A percentile compares a stretch with the other conserved stretches of the same genome.
Evolutionary conservation across 2,329 filamentous ascomycete species (phyloP).

Genomic region (Coleophoma cylindrospora): DNA sequence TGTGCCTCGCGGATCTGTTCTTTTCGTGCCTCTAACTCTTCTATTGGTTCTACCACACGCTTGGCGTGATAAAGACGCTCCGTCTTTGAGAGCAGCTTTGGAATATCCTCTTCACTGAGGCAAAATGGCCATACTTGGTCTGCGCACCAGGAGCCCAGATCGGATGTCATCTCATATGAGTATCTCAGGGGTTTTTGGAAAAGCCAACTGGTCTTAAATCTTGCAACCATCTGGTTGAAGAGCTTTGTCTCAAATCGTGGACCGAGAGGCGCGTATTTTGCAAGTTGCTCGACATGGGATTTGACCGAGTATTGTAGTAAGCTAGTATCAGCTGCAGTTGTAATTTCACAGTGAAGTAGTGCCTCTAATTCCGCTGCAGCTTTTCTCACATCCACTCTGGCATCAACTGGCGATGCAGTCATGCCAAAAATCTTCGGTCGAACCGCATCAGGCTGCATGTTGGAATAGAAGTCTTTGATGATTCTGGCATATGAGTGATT

Average conservation of each 20-base stretch:
- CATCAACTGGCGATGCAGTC: constrained; percentile 93
- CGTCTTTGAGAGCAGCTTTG: constrained; percentile 54
- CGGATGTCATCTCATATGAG: constrained; percentile 52
- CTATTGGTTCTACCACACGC: constrained; percentile 20
- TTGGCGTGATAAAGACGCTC: constrained; percentile 32
- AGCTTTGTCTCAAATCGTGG: constrained; percentile 59
- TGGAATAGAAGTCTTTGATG: constrained; percentile 78
- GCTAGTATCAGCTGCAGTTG: constrained; percentile 62
- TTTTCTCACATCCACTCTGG: constrained; percentile 65
- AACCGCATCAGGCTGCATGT: constrained; percentile 33
- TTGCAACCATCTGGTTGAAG: constrained; percentile 47
- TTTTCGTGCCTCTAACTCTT: constrained; percentile 47
- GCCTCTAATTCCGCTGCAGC: constrained; percentile 71
- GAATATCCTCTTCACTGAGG: constrained; percentile 56
- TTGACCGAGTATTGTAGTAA: constrained; percentile 54
- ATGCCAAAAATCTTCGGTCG: constrained; percentile 86
- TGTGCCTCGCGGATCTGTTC: constrained; percentile 53
- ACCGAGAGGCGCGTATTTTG: constrained; percentile 45
- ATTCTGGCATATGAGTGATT: constrained; percentile 87
- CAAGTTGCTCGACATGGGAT: constrained; percentile 53
- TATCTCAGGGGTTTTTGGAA: constrained; percentile 38
- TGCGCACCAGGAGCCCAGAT: constrained; percentile 79
- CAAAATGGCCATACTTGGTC: constrained; percentile 75
- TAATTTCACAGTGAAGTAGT: constrained; percentile 76
- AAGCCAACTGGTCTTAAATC: constrained; percentile 39